phyloP scores from a whole-genome alignment of 148 eudicot genomes.

The Camellia japonica region DNA sequence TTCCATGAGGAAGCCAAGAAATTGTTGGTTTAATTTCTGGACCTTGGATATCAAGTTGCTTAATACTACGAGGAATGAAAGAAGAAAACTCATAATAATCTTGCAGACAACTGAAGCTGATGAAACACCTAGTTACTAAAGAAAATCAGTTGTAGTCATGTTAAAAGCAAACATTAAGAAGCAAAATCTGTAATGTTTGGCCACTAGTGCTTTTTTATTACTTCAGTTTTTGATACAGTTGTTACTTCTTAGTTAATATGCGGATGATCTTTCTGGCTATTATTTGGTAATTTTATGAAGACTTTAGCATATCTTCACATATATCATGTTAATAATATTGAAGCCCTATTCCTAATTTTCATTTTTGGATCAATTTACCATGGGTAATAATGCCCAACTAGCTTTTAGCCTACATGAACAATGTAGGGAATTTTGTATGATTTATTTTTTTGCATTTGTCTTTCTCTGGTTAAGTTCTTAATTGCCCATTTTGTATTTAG shows the following conservation, averaged over 20 bases:
- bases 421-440: neutral
- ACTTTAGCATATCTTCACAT: neutral
- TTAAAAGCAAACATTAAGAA: neutral
- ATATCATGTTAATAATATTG: neutral
- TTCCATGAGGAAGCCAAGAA: conserved; percentile 1
- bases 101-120: neutral
- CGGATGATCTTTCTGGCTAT: neutral
- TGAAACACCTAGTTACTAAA: neutral
- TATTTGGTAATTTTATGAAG: neutral
- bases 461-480: neutral
- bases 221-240: neutral
- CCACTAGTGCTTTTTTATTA: neutral
- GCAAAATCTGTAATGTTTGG: neutral
- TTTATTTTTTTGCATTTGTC: neutral
- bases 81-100: neutral
- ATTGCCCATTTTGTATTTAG: neutral
- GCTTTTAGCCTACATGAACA: neutral
- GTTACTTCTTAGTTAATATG: neutral
- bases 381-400: conserved; percentile 5
- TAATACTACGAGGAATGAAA: neutral
- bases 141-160: neutral
- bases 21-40: conserved; percentile 10
- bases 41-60: conserved; percentile 7
- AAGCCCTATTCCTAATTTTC: neutral
- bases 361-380: neutral